phyloP scores from a whole-genome alignment of 352 stramenopile genomes.

The Globisporangium camurandrum region DNA sequence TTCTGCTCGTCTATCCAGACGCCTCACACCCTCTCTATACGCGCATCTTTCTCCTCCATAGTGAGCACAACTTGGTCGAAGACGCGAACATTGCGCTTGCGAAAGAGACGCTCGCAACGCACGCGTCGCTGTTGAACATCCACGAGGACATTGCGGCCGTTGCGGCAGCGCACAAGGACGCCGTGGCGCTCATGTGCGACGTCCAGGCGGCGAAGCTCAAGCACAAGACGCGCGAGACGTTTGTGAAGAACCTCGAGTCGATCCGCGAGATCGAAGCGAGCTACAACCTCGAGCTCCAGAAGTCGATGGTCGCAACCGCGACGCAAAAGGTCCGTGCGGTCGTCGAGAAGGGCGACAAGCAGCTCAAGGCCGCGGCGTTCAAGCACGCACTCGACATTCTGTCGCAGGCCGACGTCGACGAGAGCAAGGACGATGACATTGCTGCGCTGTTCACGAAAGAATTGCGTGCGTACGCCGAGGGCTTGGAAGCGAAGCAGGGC shows the following conservation, averaged over 20 bases:
- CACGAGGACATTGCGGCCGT: constrained; percentile 78
- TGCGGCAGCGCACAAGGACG: constrained; percentile 76
- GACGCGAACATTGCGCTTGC: constrained; percentile 76
- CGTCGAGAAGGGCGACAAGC: constrained; percentile 79
- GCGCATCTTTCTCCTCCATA: no score
- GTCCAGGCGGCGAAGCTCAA: constrained; percentile 80
- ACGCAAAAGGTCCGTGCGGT: constrained; percentile 67
- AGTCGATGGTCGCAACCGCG: constrained; percentile 67
- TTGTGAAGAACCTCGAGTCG: constrained; percentile 83
- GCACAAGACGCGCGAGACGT: constrained; percentile 85
- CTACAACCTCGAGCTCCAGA: constrained; percentile 81
- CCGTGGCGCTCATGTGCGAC: constrained; percentile 74
- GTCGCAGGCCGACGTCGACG: constrained; percentile 51
- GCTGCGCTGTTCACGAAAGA: constrained; percentile 80
- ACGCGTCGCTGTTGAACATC: constrained; percentile 80
- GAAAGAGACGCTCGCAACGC: constrained; percentile 76
- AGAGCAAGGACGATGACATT: constrained; percentile 81
- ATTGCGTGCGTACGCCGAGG: constrained; percentile 63
- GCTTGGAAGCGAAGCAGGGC: constrained; percentile 74
- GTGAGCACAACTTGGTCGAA: constrained; percentile 81
- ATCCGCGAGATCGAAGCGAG: constrained; percentile 75
- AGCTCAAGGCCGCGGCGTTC: constrained; percentile 76
- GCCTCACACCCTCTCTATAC: no score
- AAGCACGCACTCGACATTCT: constrained; percentile 83
- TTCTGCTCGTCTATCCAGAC: no score